Evolutionary conservation across 257 asterid species (phyloP), one percentile per base, ranked within the genome.

Genomic region (Ehretia macrophylla): DNA sequence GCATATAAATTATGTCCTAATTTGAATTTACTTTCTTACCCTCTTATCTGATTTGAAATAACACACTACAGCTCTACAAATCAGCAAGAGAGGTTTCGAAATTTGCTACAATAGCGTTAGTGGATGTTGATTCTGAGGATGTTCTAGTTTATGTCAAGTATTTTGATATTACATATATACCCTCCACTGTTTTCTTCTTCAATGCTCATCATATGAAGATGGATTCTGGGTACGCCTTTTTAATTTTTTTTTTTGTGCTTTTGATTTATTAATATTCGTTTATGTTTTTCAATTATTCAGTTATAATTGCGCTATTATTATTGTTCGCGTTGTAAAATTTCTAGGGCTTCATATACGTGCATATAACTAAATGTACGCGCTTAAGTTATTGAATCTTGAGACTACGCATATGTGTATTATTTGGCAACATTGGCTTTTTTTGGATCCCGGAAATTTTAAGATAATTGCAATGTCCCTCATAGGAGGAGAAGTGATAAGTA

Each of bases 191-290:
- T 37, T 92, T 88, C 84, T 92, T 88, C 96, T 92, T 92, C 68
- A 92, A 88, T 57, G 98, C 98, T 64, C 94, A 91, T 68, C 98
- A 91, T 60, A 87, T 91, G 98, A 91, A 91, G 83, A 87, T 91
- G 89, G 96, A 91, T 73, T 91, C 85, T 10, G 95, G 95, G 98
- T 91, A 14, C 63, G 67, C 55, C 67, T 47, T 46, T 51, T 22
- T n/a, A n/a, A n/a, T n/a, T 32, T 17, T 1, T 42, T 48, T 42
- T 42, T 10, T 42, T 4, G 12, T 42, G 16, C 35, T 27, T 1
- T 1, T 42, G 8, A 4, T 2, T 42, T 10, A 3, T 27, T 27
- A 27, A 27, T 27, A 3, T 11, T 48, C n/a, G 37, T n/a, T 48
- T 18, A 2, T 8, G 0, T 37, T 37, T 56, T 47, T 49, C 1